Evolutionary conservation across 768 basidiomycete genomes (phyloP), one percentile per base, ranked within the genome.

Genomic region (Russula sp.): DNA sequence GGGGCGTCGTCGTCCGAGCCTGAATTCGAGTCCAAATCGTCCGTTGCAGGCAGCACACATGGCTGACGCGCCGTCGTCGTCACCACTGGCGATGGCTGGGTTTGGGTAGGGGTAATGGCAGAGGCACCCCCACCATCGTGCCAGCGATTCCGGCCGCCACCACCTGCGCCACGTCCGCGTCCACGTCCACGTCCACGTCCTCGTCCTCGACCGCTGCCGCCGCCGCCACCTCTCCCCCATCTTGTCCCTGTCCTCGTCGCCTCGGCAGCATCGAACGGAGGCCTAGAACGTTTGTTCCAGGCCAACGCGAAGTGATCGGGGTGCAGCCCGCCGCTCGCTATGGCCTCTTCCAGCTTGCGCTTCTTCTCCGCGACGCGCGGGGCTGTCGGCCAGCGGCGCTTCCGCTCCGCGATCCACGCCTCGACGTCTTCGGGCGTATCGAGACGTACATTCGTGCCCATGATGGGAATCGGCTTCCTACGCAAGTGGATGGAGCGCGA

Each of bases 391-490:
- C 89, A 98, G 16, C 89, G 84, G 68, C 83, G 86, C 74, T 85
- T 94, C 47, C 96, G 85, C 70, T 98, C 95, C 14, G 82, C 85
- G 53, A 96, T 82, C 96, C 96, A 98, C 37, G 82, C 84, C 22
- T 83, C 84, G 62, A 98, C 76, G 8, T 86, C 83, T 69, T 94
- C 94, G 8, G 88, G 91, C 0, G 89, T 86, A 69, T 96, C 84
- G 18, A 98, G 79, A 10, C 81, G 70, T 20, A 96, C 72, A 37
- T 77, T 85, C 2, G 94, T 96, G 5, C 94, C 94, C 65, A 87
- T 86, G 44, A 94, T 91, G 4, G 82, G 79, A 22, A 91, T 74
- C 2, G 80, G 78, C 73, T 91, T 91, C 61, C 89, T 92, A 44
- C 42, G 42, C 42, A 44, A 16, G 42, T 44, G 14, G 16, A 44